Evolutionary conservation across 1,284 basidiomycete species (phyloP), one percentile per base, ranked within the genome.

Genomic region (Ceratobasidium sp.): DNA sequence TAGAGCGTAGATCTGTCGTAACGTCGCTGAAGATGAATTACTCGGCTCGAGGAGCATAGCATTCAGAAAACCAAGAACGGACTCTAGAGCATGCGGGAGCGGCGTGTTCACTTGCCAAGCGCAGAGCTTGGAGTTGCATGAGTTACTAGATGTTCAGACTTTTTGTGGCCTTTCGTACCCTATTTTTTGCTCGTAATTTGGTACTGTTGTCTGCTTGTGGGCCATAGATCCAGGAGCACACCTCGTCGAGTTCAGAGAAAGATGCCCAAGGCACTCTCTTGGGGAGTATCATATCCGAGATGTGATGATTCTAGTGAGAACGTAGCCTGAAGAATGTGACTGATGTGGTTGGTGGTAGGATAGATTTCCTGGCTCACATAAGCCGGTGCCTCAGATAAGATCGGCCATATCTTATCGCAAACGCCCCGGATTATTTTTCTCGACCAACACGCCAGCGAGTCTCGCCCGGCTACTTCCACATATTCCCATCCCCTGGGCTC

Each of bases 201-300:
- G 89, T 79, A 9, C 83, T 80, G 16, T 83, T 48, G 78, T 91
- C 89, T 34, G 84, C 83, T 72, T 89, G 86, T 72, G 93, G 90
- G 3, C 85, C 79, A 78, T 90, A 97, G 76, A 97, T 89, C 86
- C 90, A 90, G 3, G 88, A 84, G 79, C 91, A 96, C 6, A 97
- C 83, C 78, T 93, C 87, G 61, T 92, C 90, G 12, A 97, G 84
- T 80, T 97, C 94, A 23, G 82, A 78, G 12, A 89, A 79, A 58
- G 86, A 86, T 3, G 88, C 82, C 96, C 96, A 97, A 1, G 94
- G 93, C 0, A 94, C 91, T 67, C 94, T 86, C 74, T 91, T 88
- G 58, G 94, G 93, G 23, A 92, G 84, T 74, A 86, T 84, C 93
- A 94, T 95, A 43, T 9, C 23, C n/a, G n/a, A n/a, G n/a, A n/a